phyloP scores from a whole-genome alignment of 2,329 filamentous ascomycete genomes.

The Sporothrix phasma region DNA sequence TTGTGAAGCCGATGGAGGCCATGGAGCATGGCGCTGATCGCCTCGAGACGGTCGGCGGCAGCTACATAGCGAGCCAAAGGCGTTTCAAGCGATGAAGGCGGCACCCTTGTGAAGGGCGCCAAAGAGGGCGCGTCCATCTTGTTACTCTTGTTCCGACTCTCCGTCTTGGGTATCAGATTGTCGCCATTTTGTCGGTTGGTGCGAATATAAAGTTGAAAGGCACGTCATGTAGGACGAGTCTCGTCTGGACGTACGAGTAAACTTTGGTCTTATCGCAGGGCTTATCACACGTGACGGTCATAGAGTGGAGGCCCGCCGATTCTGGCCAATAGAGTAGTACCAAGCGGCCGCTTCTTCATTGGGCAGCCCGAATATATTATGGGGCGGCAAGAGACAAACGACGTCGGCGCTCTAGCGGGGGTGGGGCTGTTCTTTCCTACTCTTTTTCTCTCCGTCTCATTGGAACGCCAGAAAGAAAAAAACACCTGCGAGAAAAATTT shows the following conservation, averaged over 20 bases:
- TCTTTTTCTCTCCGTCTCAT: neutral
- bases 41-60: conserved; percentile 27
- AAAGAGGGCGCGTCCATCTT: neutral
- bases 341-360: neutral
- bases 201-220: neutral
- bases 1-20: conserved; percentile 74
- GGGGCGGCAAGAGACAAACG: neutral
- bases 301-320: neutral
- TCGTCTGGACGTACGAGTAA: neutral
- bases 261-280: too few species aligned
- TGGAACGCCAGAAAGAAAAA: conserved; percentile 10
- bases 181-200: neutral
- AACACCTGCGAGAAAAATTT: conserved; percentile 1
- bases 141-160: neutral
- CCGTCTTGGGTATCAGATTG: neutral
- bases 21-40: conserved; percentile 49
- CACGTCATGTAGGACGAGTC: neutral
- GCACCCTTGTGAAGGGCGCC: neutral
- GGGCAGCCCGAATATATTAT: neutral
- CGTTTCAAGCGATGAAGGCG: neutral
- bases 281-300: neutral
- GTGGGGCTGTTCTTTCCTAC: conserved; percentile 8
- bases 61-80: neutral
- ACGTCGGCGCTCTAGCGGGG: conserved; percentile 6
- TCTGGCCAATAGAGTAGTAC: neutral